phyloP scores from a whole-genome alignment of 345 rosid species.

The Populus nigra region DNA sequence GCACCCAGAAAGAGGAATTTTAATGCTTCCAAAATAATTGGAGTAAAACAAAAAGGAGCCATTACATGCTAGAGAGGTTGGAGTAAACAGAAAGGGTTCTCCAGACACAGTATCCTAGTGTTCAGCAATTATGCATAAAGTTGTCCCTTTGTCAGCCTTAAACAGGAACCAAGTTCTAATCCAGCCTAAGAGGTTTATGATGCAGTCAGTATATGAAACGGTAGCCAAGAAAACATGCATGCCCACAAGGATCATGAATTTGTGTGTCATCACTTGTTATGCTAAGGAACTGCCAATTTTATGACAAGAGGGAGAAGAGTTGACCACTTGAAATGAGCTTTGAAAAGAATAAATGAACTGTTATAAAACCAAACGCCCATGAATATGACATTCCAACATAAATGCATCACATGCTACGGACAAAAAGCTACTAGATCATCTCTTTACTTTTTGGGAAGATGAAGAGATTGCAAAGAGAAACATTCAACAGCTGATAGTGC shows the following conservation, averaged over 20 bases:
- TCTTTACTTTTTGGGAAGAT: background rate
- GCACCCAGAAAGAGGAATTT: slow-evolving; percentile 4
- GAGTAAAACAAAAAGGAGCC: background rate
- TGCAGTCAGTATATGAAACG: background rate
- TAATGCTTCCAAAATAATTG: background rate
- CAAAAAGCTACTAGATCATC: background rate
- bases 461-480: background rate
- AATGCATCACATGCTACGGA: background rate
- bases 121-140: background rate
- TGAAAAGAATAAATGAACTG: background rate
- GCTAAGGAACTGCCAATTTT: background rate
- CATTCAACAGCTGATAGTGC: background rate
- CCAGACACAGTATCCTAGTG: background rate
- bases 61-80: background rate
- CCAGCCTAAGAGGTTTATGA: background rate
- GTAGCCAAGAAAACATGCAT: background rate
- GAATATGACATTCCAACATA: background rate
- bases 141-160: background rate
- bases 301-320: background rate
- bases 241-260: background rate
- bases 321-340: background rate
- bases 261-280: background rate
- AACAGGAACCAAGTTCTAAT: background rate
- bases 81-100: background rate
- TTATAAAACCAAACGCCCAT: background rate